phyloP scores from a whole-genome alignment of 108 stramenopile species.

The Aurantiochytrium sp. region DNA sequence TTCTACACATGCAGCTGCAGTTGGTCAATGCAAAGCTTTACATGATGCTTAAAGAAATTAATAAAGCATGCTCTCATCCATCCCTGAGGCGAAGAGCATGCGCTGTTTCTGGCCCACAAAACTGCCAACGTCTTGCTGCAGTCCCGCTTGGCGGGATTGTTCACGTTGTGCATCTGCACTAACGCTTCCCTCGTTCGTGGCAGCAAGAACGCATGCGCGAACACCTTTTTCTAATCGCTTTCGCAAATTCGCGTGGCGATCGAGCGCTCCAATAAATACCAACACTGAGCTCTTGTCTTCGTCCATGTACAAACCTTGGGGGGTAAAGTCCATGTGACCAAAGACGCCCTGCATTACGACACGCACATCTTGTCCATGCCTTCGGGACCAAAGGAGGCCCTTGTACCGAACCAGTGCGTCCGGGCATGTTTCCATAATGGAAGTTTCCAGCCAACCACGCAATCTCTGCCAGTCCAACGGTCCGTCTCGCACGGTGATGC shows the following conservation, averaged over 20 bases:
- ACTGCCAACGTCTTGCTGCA: background rate
- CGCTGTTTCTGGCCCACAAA: background rate
- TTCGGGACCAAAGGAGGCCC: background rate
- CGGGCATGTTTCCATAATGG: background rate
- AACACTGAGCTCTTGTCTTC: background rate
- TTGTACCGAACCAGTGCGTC: background rate
- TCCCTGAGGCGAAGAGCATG: background rate
- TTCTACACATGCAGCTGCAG: too few relatives aligned
- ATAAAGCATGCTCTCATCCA: too few relatives aligned
- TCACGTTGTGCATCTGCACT: too few relatives aligned
- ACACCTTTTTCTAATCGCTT: background rate
- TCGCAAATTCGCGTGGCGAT: background rate
- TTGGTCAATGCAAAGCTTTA: too few relatives aligned
- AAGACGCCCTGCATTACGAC: background rate
- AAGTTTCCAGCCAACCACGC: background rate
- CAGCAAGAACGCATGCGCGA: background rate
- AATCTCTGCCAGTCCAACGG: background rate
- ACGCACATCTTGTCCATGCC: background rate
- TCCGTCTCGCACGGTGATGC: background rate
- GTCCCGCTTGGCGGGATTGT: background rate
- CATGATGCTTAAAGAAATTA: too few relatives aligned
- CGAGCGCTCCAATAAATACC: slow-evolving; percentile 3
- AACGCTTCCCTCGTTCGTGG: too few relatives aligned
- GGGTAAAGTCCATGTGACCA: background rate
- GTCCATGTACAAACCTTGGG: background rate